phyloP scores from a whole-genome alignment of 495 filamentous ascomycete species.

The Coniosporium apollinis region DNA sequence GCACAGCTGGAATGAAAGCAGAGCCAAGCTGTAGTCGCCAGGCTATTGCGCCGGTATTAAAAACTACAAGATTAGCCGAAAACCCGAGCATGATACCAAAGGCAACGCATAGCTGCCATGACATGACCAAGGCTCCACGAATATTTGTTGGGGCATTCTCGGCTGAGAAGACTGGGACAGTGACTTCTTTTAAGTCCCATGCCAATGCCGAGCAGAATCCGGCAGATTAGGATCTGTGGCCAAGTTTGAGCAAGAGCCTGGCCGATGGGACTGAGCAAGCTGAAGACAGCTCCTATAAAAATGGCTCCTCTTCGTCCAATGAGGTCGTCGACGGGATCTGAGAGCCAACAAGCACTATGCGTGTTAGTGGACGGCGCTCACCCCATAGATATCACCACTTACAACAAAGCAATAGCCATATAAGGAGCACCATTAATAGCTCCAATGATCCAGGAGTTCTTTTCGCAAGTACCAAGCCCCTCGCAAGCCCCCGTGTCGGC shows the following conservation, averaged over 20 bases:
- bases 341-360: conserved; percentile 1
- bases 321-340: conserved; percentile 8
- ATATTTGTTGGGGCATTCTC: conserved; percentile 44
- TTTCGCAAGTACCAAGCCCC: conserved; percentile 8
- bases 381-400: too few relatives aligned
- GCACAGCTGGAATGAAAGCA: conserved; percentile 55
- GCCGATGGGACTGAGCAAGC: conserved; percentile 22
- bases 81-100: conserved; percentile 48
- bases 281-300: conserved; percentile 54
- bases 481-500: conserved; percentile 24
- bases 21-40: conserved; percentile 51
- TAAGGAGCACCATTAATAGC: conserved; percentile 37
- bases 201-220: conserved; percentile 12
- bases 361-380: too few relatives aligned
- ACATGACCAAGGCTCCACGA: conserved; percentile 47
- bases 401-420: conserved; percentile 22
- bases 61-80: conserved; percentile 42
- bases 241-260: conserved; percentile 8
- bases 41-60: conserved; percentile 34
- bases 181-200: conserved; percentile 7
- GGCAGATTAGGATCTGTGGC: conserved; percentile 9
- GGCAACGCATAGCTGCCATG: conserved; percentile 40
- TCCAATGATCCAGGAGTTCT: conserved; percentile 23
- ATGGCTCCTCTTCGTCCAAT: conserved; percentile 38
- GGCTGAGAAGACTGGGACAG: conserved; percentile 43